Evolutionary conservation across 2,329 filamentous ascomycete species (phyloP).

Genomic region (Microsporum audouinii): DNA sequence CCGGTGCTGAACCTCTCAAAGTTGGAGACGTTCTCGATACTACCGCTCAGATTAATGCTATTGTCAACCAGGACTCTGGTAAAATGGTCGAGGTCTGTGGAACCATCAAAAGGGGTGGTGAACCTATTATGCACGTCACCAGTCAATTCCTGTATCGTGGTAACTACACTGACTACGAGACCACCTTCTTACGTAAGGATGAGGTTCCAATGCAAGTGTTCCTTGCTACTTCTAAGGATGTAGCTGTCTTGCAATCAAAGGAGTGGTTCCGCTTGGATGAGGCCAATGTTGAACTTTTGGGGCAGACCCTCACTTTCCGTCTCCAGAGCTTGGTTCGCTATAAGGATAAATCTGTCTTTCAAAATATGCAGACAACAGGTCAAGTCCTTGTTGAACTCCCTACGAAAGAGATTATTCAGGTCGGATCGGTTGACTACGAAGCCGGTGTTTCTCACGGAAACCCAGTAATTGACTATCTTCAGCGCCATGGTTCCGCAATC

Average conservation of each 20-base stretch:
- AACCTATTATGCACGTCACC: constrained; percentile 94
- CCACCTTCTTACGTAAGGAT: constrained; percentile 95
- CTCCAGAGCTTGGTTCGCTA: constrained; percentile 82
- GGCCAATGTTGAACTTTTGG: constrained; percentile 72
- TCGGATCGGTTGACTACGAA: constrained; percentile 94
- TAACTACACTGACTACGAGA: constrained; percentile 83
- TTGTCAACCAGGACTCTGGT: constrained; percentile 94
- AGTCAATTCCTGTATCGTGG: constrained; percentile 97
- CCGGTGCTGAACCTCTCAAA: constrained; percentile 86
- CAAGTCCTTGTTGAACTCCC: constrained; percentile 89
- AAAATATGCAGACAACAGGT: constrained; percentile 79
- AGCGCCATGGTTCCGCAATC: constrained; percentile 80
- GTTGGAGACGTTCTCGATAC: constrained; percentile 89
- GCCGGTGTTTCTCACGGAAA: constrained; percentile 87
- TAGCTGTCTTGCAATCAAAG: constrained; percentile 89
- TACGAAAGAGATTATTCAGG: constrained; percentile 93
- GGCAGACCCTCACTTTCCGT: constrained; percentile 91
- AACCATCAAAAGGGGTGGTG: constrained; percentile 72
- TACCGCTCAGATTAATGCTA: constrained; percentile 89
- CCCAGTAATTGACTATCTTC: constrained; percentile 89
- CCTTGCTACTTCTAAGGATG: constrained; percentile 74
- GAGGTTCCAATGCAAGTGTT: constrained; percentile 93
- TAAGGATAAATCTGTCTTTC: constrained; percentile 90
- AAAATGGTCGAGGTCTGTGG: constrained; percentile 99
- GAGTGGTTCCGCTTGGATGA: constrained; percentile 92